These are phyloP conservation scores for Tephrocybe sp. DNA, from an alignment of 768 basidiomycete genomes.

Conservation along the genomic window DNA sequence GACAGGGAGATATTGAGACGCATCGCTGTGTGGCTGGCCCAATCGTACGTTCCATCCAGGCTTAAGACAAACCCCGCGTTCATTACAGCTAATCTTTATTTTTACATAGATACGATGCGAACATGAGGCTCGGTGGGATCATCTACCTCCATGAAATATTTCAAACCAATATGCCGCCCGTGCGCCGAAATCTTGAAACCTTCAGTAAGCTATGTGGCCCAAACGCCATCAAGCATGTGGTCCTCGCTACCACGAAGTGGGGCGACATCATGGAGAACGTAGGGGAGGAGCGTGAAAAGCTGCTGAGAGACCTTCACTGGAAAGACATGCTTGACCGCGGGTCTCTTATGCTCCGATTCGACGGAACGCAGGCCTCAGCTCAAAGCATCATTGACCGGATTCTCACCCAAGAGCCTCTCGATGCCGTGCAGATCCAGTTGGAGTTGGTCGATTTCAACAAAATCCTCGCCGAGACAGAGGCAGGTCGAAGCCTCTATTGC, in stretches of 20 bases:
- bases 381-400: constrained; percentile 6
- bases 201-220: constrained; percentile 48
- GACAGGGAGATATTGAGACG: constrained; percentile 19
- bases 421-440: constrained; percentile 9
- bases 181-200: constrained; percentile 41
- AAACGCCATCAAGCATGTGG: constrained; percentile 40
- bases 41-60: constrained; percentile 9
- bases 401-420: constrained; percentile 9
- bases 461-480: constrained; percentile 9
- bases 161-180: constrained; percentile 36
- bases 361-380: constrained; percentile 11
- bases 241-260: constrained; percentile 51
- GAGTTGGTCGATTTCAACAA: constrained; percentile 11
- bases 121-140: constrained; percentile 24
- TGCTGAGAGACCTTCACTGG: constrained; percentile 13
- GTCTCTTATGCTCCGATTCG: constrained; percentile 9
- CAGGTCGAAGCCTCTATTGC: constrained; percentile 6
- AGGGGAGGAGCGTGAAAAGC: constrained; percentile 11
- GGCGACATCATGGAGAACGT: constrained; percentile 24
- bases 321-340: constrained; percentile 12
- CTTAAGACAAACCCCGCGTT: too few species aligned
- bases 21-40: constrained; percentile 19
- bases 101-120: constrained; percentile 21
- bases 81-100: not conserved
- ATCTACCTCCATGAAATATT: constrained; percentile 28